A percentile compares a stretch with the other conserved stretches of the same genome.
Conservation (phyloP, 2,329 filamentous ascomycete genomes). For the Trichoderma simmonsii region DNA sequence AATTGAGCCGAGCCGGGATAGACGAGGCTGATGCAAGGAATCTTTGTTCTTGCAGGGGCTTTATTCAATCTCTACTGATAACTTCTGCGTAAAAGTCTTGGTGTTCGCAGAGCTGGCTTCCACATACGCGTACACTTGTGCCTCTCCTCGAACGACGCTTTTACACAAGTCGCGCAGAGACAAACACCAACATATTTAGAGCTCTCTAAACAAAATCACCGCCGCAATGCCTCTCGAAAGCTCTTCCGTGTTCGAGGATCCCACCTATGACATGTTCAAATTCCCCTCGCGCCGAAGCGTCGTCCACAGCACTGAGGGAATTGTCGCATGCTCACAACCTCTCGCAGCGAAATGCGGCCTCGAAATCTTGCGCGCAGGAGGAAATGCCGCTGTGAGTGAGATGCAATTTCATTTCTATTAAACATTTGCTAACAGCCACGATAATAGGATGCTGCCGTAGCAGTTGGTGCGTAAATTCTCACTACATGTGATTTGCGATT, state of each 20-base stretch:
- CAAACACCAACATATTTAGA: neutral
- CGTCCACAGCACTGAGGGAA: constrained; percentile 88
- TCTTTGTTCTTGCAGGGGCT: neutral
- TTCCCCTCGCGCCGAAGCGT: constrained; percentile 84
- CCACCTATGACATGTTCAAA: constrained; percentile 52
- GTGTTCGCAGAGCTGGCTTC: neutral
- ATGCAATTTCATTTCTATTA: neutral
- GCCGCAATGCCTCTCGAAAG: constrained; percentile 44
- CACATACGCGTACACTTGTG: neutral
- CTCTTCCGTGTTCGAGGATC: constrained; percentile 45
- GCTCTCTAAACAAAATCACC: neutral
- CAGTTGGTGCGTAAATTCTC: constrained; percentile 59
- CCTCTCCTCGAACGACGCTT: neutral
- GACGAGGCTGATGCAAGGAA: neutral
- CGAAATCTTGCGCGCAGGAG: constrained; percentile 77
- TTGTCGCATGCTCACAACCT: constrained; percentile 86
- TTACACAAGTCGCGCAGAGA: no score
- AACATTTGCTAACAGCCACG: neutral
- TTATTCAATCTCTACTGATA: neutral
- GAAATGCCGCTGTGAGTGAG: constrained; percentile 79
- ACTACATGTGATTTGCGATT: neutral
- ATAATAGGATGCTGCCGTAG: constrained; percentile 84
- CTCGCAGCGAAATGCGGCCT: constrained; percentile 86
- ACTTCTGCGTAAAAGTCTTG: neutral
- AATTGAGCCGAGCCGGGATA: neutral